Evolutionary conservation across 345 rosid species (phyloP), one percentile per base, ranked within the genome.

Genomic region (Sonneratia alba): DNA sequence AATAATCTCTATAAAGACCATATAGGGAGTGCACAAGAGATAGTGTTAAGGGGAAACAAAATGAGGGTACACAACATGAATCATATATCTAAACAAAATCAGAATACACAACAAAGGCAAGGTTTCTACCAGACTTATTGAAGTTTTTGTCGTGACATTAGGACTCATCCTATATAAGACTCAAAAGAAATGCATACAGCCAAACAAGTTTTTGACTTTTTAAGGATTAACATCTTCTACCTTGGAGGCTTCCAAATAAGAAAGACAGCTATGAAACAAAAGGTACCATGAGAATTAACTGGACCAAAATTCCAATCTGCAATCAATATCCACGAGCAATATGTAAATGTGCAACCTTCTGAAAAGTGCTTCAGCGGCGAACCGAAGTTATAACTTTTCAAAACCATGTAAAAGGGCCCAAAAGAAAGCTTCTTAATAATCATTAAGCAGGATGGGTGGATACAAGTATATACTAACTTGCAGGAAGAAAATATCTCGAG

Each of bases 401-500:
- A 24, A 22, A 61, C 4, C 34, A 61, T 22, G 36, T 27, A 22
- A 53, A n/a, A 57, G 63, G 63, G 63, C 34, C 34, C 63, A 57
- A 57, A 57, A 1, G 3, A 10, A n/a, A n/a, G 63, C 9, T n/a
- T 42, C 45, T 42, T 1, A 42, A 42, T 42, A 42, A 42, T 42
- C 6, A 42, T 42, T 42, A 42, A 42, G 45, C 10, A 42, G 45
- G 45, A 42, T 9, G 16, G 4, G 42, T 24, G 32, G 59, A 49
- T 32, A 53, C 16, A 7, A 63, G 37, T 32, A 61, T 9, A 73
- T n/a, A 72, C 89, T 79, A 77, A 92, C 99, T 84, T 96, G 98
- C 84, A 96, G 76, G 72, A 92, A 95, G 77, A 96, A 96, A 79
- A 89, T 78, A 70, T 96, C 99, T 75, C 95, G 85, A 0, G 98